Evolutionary conservation across 352 stramenopile species (phyloP).

Genomic region (Pythium periplocum): DNA sequence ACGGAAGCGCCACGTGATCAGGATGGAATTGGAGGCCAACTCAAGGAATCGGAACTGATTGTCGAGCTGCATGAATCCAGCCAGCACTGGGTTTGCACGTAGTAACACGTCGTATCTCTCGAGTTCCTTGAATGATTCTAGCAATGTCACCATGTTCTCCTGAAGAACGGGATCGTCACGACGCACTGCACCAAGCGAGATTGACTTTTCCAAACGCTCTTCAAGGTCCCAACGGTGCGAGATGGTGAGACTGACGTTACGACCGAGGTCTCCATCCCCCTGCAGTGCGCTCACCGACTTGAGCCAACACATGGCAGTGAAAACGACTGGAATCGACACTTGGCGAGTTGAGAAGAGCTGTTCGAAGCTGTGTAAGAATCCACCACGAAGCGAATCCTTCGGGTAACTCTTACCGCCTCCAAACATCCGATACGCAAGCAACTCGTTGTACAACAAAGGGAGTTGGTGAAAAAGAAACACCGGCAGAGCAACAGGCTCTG

Average conservation of each 20-base stretch:
- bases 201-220: conserved; percentile 11
- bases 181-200: conserved; percentile 13
- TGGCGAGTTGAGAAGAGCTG: conserved; percentile 19
- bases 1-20: conserved; percentile 22
- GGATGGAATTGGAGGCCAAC: conserved; percentile 14
- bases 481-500: background rate
- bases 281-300: conserved; percentile 24
- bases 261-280: conserved; percentile 10
- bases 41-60: conserved; percentile 24
- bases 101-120: conserved; percentile 9
- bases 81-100: conserved; percentile 21
- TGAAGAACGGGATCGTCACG: conserved; percentile 15
- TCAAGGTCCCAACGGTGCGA: conserved; percentile 17
- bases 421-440: background rate
- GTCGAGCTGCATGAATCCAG: conserved; percentile 19
- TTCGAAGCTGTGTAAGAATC: conserved; percentile 19
- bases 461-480: conserved; percentile 6
- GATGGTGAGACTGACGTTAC: conserved; percentile 21
- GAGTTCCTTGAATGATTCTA: background rate
- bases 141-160: background rate
- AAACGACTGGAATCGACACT: conserved; percentile 21
- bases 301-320: conserved; percentile 25
- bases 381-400: conserved; percentile 4
- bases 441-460: background rate
- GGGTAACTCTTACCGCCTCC: background rate